phyloP scores from a whole-genome alignment of 352 stramenopile species.

The Plasmopara viticola region DNA sequence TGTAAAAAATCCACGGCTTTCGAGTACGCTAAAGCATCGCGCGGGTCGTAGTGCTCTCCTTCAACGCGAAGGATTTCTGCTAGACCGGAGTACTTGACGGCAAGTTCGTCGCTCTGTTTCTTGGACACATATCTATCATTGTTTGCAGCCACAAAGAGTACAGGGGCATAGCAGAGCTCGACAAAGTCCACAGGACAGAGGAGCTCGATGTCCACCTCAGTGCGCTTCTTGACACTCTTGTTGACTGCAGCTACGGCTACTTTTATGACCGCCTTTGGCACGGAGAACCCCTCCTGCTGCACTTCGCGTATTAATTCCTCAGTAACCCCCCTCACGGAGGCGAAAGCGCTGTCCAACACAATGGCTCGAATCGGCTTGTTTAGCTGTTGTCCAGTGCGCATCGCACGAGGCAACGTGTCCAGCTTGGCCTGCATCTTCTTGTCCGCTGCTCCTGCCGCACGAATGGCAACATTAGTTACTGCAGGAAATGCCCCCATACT shows the following conservation, averaged over 20 bases:
- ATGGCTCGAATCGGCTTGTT: slow-evolving; percentile 65
- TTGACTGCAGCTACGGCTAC: slow-evolving; percentile 56
- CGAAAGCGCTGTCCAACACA: slow-evolving; percentile 70
- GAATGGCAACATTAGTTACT: slow-evolving; percentile 69
- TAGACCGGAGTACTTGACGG: slow-evolving; percentile 50
- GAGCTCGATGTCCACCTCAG: slow-evolving; percentile 61
- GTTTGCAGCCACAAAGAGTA: slow-evolving; percentile 58
- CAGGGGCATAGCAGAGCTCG: slow-evolving; percentile 55
- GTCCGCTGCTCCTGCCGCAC: slow-evolving; percentile 35
- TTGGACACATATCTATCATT: slow-evolving; percentile 62
- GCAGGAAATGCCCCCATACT: slow-evolving; percentile 78
- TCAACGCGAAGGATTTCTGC: slow-evolving; percentile 46
- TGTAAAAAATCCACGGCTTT: slow-evolving; percentile 65
- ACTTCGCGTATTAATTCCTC: slow-evolving; percentile 56
- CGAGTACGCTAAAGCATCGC: slow-evolving; percentile 37
- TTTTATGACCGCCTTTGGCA: slow-evolving; percentile 69
- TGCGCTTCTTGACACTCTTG: slow-evolving; percentile 71
- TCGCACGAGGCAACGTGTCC: slow-evolving; percentile 45
- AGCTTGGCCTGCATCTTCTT: slow-evolving; percentile 48
- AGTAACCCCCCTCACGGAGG: slow-evolving; percentile 59
- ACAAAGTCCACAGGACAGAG: slow-evolving; percentile 72
- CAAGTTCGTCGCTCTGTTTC: slow-evolving; percentile 63
- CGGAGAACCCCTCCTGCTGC: slow-evolving; percentile 63
- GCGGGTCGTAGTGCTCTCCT: slow-evolving; percentile 58
- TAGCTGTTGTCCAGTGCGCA: slow-evolving; percentile 37